phyloP scores from a whole-genome alignment of 495 filamentous ascomycete species.

The Trichoderma gamsii region DNA sequence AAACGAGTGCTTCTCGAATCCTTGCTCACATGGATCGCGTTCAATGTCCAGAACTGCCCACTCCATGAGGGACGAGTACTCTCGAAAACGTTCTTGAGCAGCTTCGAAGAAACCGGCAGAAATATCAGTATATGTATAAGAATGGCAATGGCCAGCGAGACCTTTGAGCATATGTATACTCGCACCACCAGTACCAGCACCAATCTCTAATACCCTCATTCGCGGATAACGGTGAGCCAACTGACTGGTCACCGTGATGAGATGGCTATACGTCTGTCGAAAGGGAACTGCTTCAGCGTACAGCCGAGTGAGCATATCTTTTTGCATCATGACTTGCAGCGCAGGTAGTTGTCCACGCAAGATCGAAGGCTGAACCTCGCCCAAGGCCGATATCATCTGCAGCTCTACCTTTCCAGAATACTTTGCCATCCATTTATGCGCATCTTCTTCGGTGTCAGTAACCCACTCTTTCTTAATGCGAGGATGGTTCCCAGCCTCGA shows the following conservation, averaged over 20 bases:
- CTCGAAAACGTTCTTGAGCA: conserved; percentile 41
- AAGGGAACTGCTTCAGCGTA: conserved; percentile 22
- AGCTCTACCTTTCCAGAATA: conserved; percentile 15
- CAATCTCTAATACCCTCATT: conserved; percentile 49
- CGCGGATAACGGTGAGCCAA: conserved; percentile 34
- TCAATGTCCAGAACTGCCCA: conserved; percentile 35
- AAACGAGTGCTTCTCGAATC: conserved; percentile 36
- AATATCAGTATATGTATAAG: conserved; percentile 50
- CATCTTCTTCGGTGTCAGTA: background rate
- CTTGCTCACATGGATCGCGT: conserved; percentile 36
- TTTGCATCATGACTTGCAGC: conserved; percentile 38
- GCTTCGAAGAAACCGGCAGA: conserved; percentile 37
- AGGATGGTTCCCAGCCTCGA: background rate
- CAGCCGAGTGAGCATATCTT: conserved; percentile 37
- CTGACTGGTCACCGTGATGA: conserved; percentile 20
- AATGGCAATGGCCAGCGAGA: conserved; percentile 23
- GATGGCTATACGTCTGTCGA: no score
- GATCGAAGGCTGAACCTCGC: conserved; percentile 32
- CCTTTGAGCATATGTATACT: conserved; percentile 30
- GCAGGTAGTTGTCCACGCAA: conserved; percentile 36
- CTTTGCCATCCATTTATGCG: background rate
- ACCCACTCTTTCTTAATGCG: background rate
- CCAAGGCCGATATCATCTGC: conserved; percentile 27
- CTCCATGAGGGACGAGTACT: no score
- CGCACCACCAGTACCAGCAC: conserved; percentile 47